Conservation (phyloP, 2,329 filamentous ascomycete genomes). For the Camillea tinctor region DNA sequence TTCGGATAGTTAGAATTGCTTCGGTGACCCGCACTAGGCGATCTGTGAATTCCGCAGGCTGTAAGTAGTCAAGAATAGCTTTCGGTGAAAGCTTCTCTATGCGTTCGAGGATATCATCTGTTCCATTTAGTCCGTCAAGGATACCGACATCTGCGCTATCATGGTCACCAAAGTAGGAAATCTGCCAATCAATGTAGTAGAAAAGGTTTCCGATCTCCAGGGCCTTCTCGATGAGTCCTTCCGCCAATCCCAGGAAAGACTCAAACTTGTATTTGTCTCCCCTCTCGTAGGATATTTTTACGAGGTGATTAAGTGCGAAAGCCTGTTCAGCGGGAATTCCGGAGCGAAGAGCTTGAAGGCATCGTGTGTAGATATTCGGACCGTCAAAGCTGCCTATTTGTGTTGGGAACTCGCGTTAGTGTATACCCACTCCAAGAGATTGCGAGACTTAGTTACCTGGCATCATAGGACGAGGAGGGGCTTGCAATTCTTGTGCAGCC, state of each 20-base stretch:
- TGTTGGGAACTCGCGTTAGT: conserved; percentile 17
- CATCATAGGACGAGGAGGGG: conserved; percentile 55
- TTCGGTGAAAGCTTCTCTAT: conserved; percentile 63
- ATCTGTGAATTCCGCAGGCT: conserved; percentile 69
- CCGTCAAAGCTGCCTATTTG: conserved; percentile 62
- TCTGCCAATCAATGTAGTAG: conserved; percentile 78
- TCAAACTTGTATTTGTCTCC: conserved; percentile 97
- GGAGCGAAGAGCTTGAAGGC: conserved; percentile 79
- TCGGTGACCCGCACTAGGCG: conserved; percentile 77
- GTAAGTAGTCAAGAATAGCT: conserved; percentile 65
- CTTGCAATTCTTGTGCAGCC: conserved; percentile 31
- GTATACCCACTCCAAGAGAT: too few relatives aligned
- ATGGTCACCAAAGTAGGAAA: conserved; percentile 61
- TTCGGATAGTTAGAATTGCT: conserved; percentile 82
- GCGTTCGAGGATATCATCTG: conserved; percentile 68
- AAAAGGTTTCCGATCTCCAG: conserved; percentile 76
- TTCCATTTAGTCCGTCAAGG: conserved; percentile 62
- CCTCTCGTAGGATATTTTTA: conserved; percentile 92
- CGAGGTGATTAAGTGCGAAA: conserved; percentile 90
- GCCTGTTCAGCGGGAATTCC: conserved; percentile 77
- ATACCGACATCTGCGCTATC: conserved; percentile 54
- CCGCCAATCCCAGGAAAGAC: conserved; percentile 82
- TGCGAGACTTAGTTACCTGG: conserved; percentile 59
- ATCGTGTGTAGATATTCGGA: conserved; percentile 88
- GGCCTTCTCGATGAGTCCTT: conserved; percentile 82